Percentiles rank a stretch among this genome's conserved stretches.
Conservation (phyloP, 2,329 filamentous ascomycete genomes). For the Triangularia setosa region DNA sequence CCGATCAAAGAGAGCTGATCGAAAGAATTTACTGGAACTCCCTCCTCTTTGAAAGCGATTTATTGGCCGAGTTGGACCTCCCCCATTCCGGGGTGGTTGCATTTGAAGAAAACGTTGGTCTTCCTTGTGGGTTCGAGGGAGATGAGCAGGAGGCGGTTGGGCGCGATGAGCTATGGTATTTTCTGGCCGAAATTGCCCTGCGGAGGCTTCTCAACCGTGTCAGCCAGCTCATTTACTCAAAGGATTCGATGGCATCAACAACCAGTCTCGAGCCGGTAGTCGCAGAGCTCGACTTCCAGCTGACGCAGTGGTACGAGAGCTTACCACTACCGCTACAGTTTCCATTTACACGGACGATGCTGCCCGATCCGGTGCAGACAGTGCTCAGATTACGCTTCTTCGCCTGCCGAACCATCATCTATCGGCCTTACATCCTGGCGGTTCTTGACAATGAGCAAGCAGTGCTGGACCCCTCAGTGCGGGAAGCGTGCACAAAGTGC, state of each 20-base stretch:
- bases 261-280: slow-evolving; percentile 73
- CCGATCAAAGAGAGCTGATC: slow-evolving; percentile 66
- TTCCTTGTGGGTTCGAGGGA: slow-evolving; percentile 75
- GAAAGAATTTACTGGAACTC: slow-evolving; percentile 84
- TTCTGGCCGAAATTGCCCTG: slow-evolving; percentile 76
- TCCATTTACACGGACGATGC: slow-evolving; percentile 62
- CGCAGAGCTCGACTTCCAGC: slow-evolving; percentile 74
- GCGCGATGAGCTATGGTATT: slow-evolving; percentile 80
- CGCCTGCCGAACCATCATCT: slow-evolving; percentile 82
- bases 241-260: slow-evolving; percentile 66
- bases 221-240: slow-evolving; percentile 75
- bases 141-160: slow-evolving; percentile 61
- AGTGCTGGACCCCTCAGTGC: slow-evolving; percentile 66
- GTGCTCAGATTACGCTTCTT: slow-evolving; percentile 77
- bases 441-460: slow-evolving; percentile 75
- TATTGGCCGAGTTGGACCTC: slow-evolving; percentile 74
- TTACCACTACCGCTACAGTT: slow-evolving; percentile 73
- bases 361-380: slow-evolving; percentile 72
- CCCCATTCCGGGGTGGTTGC: slow-evolving; percentile 80
- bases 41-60: slow-evolving; percentile 74
- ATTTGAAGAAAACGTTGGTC: slow-evolving; percentile 74
- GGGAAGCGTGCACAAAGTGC: slow-evolving; percentile 76
- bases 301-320: slow-evolving; percentile 81
- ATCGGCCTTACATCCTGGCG: slow-evolving; percentile 75
- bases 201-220: slow-evolving; percentile 73